These are phyloP conservation scores for Astraeus odoratus DNA, from an alignment of 768 basidiomycete genomes.

Conservation along the genomic window DNA sequence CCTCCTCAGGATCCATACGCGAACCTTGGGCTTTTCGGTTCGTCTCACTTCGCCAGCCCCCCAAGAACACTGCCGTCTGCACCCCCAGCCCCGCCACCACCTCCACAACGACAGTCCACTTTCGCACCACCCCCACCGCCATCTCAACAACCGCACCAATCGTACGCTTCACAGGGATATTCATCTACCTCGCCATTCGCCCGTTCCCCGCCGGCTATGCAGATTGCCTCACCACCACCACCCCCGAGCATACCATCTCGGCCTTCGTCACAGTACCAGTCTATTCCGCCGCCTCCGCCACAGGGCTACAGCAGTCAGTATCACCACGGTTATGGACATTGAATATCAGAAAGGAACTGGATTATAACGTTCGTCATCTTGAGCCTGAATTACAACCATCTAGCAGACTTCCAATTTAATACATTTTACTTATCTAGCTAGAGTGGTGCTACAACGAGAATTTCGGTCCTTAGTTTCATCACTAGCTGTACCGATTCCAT, in stretches of 20 bases:
- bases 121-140: slow-evolving; percentile 15
- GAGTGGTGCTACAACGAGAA: too few relatives aligned
- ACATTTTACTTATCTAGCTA: too few relatives aligned
- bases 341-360: neutral
- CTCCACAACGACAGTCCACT: slow-evolving; percentile 21
- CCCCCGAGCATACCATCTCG: slow-evolving; percentile 11
- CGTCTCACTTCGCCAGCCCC: slow-evolving; percentile 8
- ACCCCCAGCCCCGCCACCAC: slow-evolving; percentile 14
- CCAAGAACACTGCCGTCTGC: slow-evolving; percentile 7
- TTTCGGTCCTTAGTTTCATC: too few relatives aligned
- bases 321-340: slow-evolving; percentile 28
- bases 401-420: too few relatives aligned
- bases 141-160: slow-evolving; percentile 18
- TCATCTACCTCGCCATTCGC: slow-evolving; percentile 14
- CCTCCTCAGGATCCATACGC: slow-evolving; percentile 32
- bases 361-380: neutral
- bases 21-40: slow-evolving; percentile 22
- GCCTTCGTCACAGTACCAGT: slow-evolving; percentile 21
- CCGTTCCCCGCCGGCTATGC: slow-evolving; percentile 22
- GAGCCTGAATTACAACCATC: too few relatives aligned
- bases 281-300: slow-evolving; percentile 22
- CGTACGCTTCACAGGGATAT: slow-evolving; percentile 10
- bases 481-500: too few relatives aligned
- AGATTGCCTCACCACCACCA: too few relatives aligned
- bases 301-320: slow-evolving; percentile 23